Percentiles rank a stretch among this genome's conserved stretches.
Evolutionary conservation across 2,329 filamentous ascomycete genomes (phyloP).

Genomic region (Aspergillus sp.): DNA sequence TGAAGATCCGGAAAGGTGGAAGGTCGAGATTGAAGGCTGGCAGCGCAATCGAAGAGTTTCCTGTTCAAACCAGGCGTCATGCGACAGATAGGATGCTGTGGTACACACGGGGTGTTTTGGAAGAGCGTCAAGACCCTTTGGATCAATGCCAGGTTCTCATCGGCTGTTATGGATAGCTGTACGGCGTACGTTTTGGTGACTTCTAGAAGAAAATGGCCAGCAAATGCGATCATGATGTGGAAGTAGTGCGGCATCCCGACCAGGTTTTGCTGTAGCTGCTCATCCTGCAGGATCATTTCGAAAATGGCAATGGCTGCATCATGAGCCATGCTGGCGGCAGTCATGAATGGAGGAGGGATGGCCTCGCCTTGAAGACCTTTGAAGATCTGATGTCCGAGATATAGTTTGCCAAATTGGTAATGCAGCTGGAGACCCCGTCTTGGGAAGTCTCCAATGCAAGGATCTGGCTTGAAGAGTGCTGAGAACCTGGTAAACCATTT

Average conservation of each 20-base stretch:
- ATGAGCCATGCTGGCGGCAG: slow-evolving; percentile 22
- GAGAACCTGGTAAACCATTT: slow-evolving; percentile 25
- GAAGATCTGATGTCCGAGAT: slow-evolving; percentile 45
- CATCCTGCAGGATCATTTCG: slow-evolving; percentile 33
- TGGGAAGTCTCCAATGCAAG: slow-evolving; percentile 40
- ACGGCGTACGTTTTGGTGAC: slow-evolving; percentile 32
- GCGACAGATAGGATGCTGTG: slow-evolving; percentile 18
- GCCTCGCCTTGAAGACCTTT: slow-evolving; percentile 36
- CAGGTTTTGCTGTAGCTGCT: slow-evolving; percentile 30
- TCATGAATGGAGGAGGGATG: slow-evolving; percentile 28
- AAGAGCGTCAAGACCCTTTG: slow-evolving; percentile 13
- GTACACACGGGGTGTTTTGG: slow-evolving; percentile 11
- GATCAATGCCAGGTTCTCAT: slow-evolving; percentile 13
- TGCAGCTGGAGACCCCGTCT: slow-evolving; percentile 43
- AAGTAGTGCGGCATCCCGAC: slow-evolving; percentile 40
- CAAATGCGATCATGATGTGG: slow-evolving; percentile 41
- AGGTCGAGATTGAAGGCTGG: not conserved
- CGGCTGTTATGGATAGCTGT: slow-evolving; percentile 28
- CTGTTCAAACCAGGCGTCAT: slow-evolving; percentile 18
- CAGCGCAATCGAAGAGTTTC: slow-evolving; percentile 15
- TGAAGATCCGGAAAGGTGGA: no score
- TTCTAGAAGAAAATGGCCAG: slow-evolving; percentile 37
- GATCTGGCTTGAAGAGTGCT: slow-evolving; percentile 16
- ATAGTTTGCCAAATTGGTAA: slow-evolving; percentile 46
- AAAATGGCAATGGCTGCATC: slow-evolving; percentile 34